Conservation (phyloP, 1,139 yeast species). For the Hansenula sp. region DNA sequence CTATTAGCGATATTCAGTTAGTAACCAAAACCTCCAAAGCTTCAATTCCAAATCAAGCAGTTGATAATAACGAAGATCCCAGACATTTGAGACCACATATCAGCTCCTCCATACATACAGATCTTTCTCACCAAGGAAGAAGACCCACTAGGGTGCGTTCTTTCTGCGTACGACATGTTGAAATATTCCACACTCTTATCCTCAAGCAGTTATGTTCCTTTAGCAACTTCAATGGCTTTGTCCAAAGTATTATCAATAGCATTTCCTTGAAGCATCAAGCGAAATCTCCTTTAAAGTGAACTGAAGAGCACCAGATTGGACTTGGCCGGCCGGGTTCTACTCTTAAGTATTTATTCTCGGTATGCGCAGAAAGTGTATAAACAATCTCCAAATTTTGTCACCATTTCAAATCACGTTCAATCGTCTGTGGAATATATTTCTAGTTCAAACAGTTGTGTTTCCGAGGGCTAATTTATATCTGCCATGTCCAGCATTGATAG, state of each 20-base stretch:
- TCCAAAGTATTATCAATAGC: neutral
- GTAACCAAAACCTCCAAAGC: no score
- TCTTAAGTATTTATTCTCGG: neutral
- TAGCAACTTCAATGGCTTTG: neutral
- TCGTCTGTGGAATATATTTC: no score
- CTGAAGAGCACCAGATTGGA: neutral
- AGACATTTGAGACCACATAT: neutral
- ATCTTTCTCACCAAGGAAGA: constrained; percentile 24
- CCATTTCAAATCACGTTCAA: neutral
- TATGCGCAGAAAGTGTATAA: neutral
- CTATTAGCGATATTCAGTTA: constrained; percentile 27
- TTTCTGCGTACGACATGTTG: constrained; percentile 12
- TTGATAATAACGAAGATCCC: neutral
- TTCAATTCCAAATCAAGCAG: no score
- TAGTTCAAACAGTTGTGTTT: no score
- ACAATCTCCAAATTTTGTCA: neutral
- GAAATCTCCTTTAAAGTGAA: constrained; percentile 4
- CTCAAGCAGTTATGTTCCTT: no score
- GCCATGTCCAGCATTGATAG: neutral
- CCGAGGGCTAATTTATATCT: no score
- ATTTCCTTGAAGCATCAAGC: neutral
- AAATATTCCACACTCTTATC: no score
- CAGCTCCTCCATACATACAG: constrained; percentile 13
- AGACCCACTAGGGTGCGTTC: constrained; percentile 11
- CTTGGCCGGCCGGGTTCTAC: neutral